phyloP scores from a whole-genome alignment of 495 filamentous ascomycete genomes.

The Aspergillus leporis region DNA sequence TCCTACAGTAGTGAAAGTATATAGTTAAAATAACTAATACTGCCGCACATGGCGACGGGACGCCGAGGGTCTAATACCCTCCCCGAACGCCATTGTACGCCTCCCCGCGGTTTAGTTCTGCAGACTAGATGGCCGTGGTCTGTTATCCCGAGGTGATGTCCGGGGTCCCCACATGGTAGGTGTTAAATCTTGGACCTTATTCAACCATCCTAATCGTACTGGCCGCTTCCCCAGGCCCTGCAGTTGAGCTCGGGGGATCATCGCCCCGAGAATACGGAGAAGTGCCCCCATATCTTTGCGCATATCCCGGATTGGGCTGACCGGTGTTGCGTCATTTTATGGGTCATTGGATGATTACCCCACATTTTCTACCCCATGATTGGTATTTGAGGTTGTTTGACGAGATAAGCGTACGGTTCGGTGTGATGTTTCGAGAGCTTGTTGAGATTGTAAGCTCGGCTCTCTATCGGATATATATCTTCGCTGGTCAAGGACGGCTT shows the following conservation, averaged over 20 bases:
- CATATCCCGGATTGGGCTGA: slow-evolving; percentile 4
- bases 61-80: background rate
- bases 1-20: background rate
- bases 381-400: background rate
- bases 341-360: background rate
- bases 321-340: background rate
- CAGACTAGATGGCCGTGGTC: background rate
- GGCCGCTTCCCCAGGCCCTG: background rate
- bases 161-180: background rate
- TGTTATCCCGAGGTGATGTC: background rate
- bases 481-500: background rate
- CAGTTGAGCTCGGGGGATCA: slow-evolving; percentile 3
- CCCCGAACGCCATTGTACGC: background rate
- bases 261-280: slow-evolving; percentile 11
- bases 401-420: background rate
- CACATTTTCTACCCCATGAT: background rate
- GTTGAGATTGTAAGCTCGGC: background rate
- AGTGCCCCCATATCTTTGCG: slow-evolving; percentile 6
- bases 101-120: background rate
- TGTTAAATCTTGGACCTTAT: background rate
- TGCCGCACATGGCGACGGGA: background rate
- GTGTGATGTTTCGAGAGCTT: background rate
- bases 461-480: background rate
- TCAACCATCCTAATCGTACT: background rate
- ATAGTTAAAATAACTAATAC: background rate